Evolutionary conservation across 176 grass and related monocot genomes (phyloP).

Genomic region (Calamus simplicifolius): DNA sequence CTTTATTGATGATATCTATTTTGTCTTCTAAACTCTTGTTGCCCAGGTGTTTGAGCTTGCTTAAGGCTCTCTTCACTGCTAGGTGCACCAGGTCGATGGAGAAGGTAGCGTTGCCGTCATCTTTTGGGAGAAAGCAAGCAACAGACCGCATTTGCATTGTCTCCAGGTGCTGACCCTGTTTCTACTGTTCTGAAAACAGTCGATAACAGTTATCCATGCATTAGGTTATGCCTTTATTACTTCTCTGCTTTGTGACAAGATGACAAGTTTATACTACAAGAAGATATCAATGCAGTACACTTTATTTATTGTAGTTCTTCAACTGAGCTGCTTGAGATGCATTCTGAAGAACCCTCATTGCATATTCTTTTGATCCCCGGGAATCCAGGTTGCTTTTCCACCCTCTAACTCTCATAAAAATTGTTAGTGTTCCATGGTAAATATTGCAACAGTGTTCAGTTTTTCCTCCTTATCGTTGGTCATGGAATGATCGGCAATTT

Average conservation of each 20-base stretch:
- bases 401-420: too few relatives aligned
- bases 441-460: background rate
- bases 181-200: background rate
- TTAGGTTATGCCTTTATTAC: background rate
- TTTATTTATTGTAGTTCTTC: constrained; percentile 38
- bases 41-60: constrained; percentile 15
- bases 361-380: constrained; percentile 70
- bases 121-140: constrained; percentile 16
- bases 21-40: too few relatives aligned
- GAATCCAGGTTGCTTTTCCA: constrained; percentile 49
- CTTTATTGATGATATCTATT: too few relatives aligned
- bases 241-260: background rate
- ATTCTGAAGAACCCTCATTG: constrained; percentile 43
- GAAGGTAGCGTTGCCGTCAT: constrained; percentile 11
- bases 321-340: constrained; percentile 66
- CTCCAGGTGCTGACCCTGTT: constrained; percentile 25
- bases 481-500: background rate
- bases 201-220: background rate
- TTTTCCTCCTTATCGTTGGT: background rate
- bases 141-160: constrained; percentile 19
- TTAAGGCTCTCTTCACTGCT: constrained; percentile 3
- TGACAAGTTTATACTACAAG: background rate
- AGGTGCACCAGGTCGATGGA: constrained; percentile 28
- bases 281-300: background rate
- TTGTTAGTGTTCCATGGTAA: too few relatives aligned